Percentiles rank a stretch among this genome's conserved stretches.
Conservation (phyloP, 75 land plant species). For the Pinus taeda region DNA sequence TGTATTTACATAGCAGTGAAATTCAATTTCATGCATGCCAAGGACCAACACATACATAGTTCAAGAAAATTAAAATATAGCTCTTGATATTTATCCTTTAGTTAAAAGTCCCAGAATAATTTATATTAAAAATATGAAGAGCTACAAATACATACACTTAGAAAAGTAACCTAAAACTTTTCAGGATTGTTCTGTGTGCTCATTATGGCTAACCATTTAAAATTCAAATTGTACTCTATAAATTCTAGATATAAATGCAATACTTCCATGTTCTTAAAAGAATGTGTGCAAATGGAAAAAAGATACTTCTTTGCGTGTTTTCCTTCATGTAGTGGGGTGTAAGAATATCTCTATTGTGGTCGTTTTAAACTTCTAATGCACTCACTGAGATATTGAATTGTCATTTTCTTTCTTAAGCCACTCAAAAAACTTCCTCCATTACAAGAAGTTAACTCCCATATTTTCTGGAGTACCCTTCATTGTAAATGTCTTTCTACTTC, state of each 20-base stretch:
- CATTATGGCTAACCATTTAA: too few species aligned
- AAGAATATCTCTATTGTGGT: constrained; percentile 88
- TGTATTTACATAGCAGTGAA: neutral
- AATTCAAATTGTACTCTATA: neutral
- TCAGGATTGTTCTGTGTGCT: too few species aligned
- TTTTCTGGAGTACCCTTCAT: constrained; percentile 73
- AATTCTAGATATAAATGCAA: too few species aligned
- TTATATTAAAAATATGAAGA: neutral
- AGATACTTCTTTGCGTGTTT: constrained; percentile 39
- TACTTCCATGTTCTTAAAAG: too few species aligned
- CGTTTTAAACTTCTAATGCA: constrained; percentile 93
- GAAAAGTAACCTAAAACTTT: too few species aligned
- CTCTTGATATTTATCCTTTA: neutral
- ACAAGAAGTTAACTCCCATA: constrained; percentile 87
- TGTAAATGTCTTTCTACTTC: constrained; percentile 90
- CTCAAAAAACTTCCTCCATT: constrained; percentile 66
- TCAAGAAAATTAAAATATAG: neutral
- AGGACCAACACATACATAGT: neutral
- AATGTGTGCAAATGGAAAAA: too few species aligned
- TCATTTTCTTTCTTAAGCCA: constrained; percentile 50
- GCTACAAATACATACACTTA: constrained; percentile 1
- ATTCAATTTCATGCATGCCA: neutral
- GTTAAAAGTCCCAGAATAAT: neutral
- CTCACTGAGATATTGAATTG: constrained; percentile 61
- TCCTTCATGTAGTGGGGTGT: constrained; percentile 20